These are phyloP conservation scores for Colletotrichum caudatum DNA, from an alignment of 2,329 filamentous ascomycete species.

Conservation along the genomic window DNA sequence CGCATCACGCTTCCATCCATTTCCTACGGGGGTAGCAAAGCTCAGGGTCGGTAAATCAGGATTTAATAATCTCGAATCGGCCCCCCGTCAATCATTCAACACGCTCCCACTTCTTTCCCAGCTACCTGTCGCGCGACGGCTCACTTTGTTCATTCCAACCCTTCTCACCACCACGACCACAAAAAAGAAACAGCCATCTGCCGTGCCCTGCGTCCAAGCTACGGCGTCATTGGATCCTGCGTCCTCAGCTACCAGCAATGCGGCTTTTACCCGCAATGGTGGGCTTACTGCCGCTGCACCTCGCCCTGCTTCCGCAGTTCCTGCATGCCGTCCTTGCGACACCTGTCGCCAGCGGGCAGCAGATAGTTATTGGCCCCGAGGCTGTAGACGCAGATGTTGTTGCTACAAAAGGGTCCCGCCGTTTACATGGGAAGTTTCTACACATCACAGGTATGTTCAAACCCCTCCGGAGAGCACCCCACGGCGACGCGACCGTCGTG, in stretches of 20 bases:
- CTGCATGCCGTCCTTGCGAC: constrained; percentile 41
- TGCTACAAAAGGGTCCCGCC: constrained; percentile 52
- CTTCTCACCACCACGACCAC: not conserved
- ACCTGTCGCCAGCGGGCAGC: constrained; percentile 39
- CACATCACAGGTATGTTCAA: constrained; percentile 82
- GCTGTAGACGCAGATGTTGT: constrained; percentile 44
- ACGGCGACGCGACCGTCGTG: not conserved
- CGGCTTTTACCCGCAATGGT: constrained; percentile 42
- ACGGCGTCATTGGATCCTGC: constrained; percentile 14
- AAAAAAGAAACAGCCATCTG: not conserved
- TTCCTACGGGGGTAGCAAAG: constrained; percentile 33
- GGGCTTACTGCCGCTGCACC: constrained; percentile 39
- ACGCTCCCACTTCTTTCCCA: not conserved
- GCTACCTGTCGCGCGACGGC: constrained; percentile 3
- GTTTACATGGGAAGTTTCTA: constrained; percentile 79
- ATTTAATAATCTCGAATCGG: constrained; percentile 39
- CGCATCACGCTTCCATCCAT: constrained; percentile 26
- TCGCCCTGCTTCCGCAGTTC: constrained; percentile 38
- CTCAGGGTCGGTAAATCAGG: constrained; percentile 30
- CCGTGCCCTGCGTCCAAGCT: constrained; percentile 23
- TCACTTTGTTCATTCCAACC: not conserved
- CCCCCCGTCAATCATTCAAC: constrained; percentile 11
- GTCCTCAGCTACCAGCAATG: constrained; percentile 32
- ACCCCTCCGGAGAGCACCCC: constrained; percentile 13
- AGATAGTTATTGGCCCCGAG: constrained; percentile 38